Percentiles rank a stretch among this genome's conserved stretches.
Conservation (phyloP, 441 rosid species). For the Geranium incanum region DNA sequence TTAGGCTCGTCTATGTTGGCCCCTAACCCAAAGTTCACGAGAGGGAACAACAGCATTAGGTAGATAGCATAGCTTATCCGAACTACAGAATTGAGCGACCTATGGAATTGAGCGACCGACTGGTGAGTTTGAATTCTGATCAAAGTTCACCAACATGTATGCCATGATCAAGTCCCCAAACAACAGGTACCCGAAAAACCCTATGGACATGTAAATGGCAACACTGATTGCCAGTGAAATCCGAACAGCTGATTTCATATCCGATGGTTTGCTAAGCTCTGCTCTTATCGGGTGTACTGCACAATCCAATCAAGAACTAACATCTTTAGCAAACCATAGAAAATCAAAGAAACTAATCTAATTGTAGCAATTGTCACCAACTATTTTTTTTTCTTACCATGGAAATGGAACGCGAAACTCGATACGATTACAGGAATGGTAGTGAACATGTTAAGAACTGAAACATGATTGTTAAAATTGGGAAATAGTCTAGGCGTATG, state of each 20-base stretch:
- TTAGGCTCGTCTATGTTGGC: conserved; percentile 10
- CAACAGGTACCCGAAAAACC: conserved; percentile 12
- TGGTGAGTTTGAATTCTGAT: conserved; percentile 7
- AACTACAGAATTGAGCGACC: conserved; percentile 1
- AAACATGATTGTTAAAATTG: conserved; percentile 23
- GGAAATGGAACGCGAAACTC: conserved; percentile 36
- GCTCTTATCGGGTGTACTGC: conserved; percentile 14
- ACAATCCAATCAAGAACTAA: neutral
- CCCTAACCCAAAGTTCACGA: conserved; percentile 11
- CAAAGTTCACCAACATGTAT: conserved; percentile 14
- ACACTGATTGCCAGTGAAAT: conserved; percentile 7
- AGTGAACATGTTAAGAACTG: conserved; percentile 36
- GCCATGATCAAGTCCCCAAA: conserved; percentile 16
- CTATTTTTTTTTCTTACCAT: conserved; percentile 24
- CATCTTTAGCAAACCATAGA: no score
- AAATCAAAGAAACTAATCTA: neutral
- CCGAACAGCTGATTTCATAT: conserved; percentile 13
- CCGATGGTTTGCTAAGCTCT: conserved; percentile 7
- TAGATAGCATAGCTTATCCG: conserved; percentile 14
- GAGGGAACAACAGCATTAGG: conserved; percentile 9
- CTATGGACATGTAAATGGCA: conserved; percentile 10
- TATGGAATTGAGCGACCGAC: no score
- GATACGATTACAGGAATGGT: conserved; percentile 42
- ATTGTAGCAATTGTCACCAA: neutral
- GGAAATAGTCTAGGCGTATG: conserved; percentile 31